These are phyloP conservation scores for Umbilicaria muhlenbergii DNA, from an alignment of 495 filamentous ascomycete genomes.

Conservation along the genomic window DNA sequence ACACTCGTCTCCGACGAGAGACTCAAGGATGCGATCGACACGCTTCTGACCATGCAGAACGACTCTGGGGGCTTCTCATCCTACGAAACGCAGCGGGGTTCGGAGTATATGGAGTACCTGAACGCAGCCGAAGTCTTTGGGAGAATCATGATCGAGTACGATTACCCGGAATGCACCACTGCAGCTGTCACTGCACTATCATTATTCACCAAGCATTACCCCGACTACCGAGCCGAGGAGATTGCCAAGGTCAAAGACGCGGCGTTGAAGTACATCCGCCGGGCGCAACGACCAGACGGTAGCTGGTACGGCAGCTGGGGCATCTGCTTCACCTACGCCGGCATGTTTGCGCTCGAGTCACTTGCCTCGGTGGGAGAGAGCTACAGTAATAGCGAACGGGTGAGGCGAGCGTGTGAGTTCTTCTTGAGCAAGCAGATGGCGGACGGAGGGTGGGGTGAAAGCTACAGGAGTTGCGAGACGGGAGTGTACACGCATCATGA, in stretches of 20 bases:
- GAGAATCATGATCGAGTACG: slow-evolving; percentile 94
- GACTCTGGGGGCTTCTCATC: slow-evolving; percentile 74
- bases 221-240: slow-evolving; percentile 59
- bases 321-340: slow-evolving; percentile 93
- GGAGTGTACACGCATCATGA: slow-evolving; percentile 48
- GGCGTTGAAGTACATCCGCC: slow-evolving; percentile 69
- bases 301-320: slow-evolving; percentile 97
- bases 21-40: slow-evolving; percentile 76
- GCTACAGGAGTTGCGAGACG: slow-evolving; percentile 56
- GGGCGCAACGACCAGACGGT: slow-evolving; percentile 62
- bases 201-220: slow-evolving; percentile 60
- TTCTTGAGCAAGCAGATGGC: slow-evolving; percentile 64
- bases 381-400: slow-evolving; percentile 53
- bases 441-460: slow-evolving; percentile 96
- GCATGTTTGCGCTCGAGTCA: slow-evolving; percentile 87
- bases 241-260: slow-evolving; percentile 53
- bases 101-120: slow-evolving; percentile 60
- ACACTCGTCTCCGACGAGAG: slow-evolving; percentile 55
- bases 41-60: slow-evolving; percentile 85
- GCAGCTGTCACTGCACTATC: slow-evolving; percentile 82
- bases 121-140: slow-evolving; percentile 97
- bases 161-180: slow-evolving; percentile 95
- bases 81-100: slow-evolving; percentile 72
- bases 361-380: slow-evolving; percentile 68
- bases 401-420: slow-evolving; percentile 70